These are phyloP conservation scores for Seiridium unicorne DNA, from an alignment of 2,329 filamentous ascomycete species.

Conservation along the genomic window DNA sequence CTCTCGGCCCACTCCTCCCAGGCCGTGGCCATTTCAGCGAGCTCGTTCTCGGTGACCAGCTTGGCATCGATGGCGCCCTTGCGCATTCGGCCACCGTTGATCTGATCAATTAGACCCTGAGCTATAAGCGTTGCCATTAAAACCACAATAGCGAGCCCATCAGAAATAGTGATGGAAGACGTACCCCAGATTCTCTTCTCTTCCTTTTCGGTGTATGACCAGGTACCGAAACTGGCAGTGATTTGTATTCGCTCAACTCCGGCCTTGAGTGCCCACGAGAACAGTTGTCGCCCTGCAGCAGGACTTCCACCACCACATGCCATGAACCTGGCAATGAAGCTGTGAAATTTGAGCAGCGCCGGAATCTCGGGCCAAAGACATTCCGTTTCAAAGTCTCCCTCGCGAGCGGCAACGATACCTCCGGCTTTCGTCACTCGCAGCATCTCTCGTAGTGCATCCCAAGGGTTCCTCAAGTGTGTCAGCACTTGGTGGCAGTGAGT, in stretches of 20 bases:
- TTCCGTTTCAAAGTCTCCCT: slow-evolving; percentile 31
- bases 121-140: not conserved
- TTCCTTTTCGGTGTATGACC: not conserved
- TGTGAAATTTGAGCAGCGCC: slow-evolving; percentile 23
- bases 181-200: not conserved
- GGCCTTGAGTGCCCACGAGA: slow-evolving; percentile 26
- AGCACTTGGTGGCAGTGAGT: slow-evolving; percentile 27
- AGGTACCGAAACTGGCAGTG: not conserved
- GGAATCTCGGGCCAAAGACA: slow-evolving; percentile 26
- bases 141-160: no score
- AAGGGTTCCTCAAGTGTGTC: slow-evolving; percentile 20
- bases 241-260: slow-evolving; percentile 8
- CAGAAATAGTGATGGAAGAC: not conserved
- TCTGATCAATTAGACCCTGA: not conserved
- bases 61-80: not conserved
- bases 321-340: slow-evolving; percentile 6
- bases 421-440: slow-evolving; percentile 26
- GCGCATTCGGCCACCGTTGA: not conserved
- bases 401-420: slow-evolving; percentile 28
- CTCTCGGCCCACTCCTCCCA: slow-evolving; percentile 22
- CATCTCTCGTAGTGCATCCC: slow-evolving; percentile 26
- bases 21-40: slow-evolving; percentile 23
- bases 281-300: slow-evolving; percentile 22
- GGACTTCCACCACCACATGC: slow-evolving; percentile 18
- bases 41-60: slow-evolving; percentile 12